A percentile compares a stretch with the other conserved stretches of the same genome.
Conservation (phyloP, 768 basidiomycete genomes). For the Cystobasidiopsis lactophilus region DNA sequence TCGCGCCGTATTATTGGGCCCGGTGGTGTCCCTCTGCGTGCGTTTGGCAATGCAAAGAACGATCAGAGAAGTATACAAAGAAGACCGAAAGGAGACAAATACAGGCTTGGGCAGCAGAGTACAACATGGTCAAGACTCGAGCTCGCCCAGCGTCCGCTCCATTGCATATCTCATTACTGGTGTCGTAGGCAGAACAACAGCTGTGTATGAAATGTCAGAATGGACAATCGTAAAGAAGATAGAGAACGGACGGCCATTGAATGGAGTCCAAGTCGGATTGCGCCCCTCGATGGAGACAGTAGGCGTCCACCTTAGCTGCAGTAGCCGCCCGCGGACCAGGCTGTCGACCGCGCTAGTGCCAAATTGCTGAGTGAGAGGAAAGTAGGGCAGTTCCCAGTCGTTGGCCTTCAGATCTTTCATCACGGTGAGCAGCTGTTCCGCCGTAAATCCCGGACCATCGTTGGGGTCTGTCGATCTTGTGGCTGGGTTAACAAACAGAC, state of each 20-base stretch:
- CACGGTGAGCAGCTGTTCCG: slow-evolving; percentile 55
- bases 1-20: no score
- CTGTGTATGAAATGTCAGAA: slow-evolving; percentile 42
- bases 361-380: slow-evolving; percentile 58
- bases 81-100: no score
- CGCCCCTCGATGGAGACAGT: slow-evolving; percentile 19
- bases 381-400: slow-evolving; percentile 47
- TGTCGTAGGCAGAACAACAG: slow-evolving; percentile 51
- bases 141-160: slow-evolving; percentile 61
- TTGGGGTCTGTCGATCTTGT: slow-evolving; percentile 12
- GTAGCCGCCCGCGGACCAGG: slow-evolving; percentile 53
- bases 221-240: slow-evolving; percentile 33
- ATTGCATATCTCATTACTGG: slow-evolving; percentile 69
- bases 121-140: no score
- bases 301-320: slow-evolving; percentile 22
- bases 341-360: slow-evolving; percentile 65
- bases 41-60: no score
- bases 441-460: slow-evolving; percentile 42
- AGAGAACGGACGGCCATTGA: slow-evolving; percentile 28
- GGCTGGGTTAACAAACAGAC: slow-evolving; percentile 17
- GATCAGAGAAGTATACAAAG: no score
- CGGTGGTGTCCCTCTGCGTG: no score
- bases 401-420: slow-evolving; percentile 48
- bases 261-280: slow-evolving; percentile 22
- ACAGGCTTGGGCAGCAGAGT: no score